Base-by-base conservation (phyloP, 1,139 yeast genomes). In the Taphrina flavorubra region DNA sequence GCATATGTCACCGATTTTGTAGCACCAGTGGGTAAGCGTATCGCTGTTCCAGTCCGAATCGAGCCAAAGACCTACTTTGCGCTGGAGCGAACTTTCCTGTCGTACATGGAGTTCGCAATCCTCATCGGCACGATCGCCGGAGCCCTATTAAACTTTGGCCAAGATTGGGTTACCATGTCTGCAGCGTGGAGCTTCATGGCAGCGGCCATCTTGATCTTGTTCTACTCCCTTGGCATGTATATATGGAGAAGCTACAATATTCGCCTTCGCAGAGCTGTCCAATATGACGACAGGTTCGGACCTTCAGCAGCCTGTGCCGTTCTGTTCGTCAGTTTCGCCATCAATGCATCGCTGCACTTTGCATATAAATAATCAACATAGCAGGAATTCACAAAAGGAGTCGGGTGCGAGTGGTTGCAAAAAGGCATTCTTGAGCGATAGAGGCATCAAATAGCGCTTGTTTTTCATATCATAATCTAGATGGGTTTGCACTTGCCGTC, bases 61-160 rank as follows among this genome's bases (percentile, higher is more conserved):
- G 99, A 94, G 79, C 99, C 99, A 73, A 94, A 94, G 80, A 99
- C 94, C 34, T 95, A 94, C 81, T 94, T 94, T 78, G 99, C 99
- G 75, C 94, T 94, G 78, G 99, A 94, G 81, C 89, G 99, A 83
- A 94, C 99, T 1, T 94, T 94, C 78, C 84, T 94, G 72, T 89
- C 97, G 49, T 94, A 99, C 98, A 84, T 94, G 74, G 96, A 94
- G 79, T 92, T 94, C 81, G 92, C 98, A 36, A 97, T 95, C 70
- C 86, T 94, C 75, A 83, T 94, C 72, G 97, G 98, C 13, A 94
- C 97, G 57, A 84, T 94, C 74, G 97, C 97, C 70, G 92, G 94
- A 71, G 97, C 97, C 66, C 82, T 94, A 75, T 84, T 94, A 74
- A 92, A 92, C 80, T 94, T 91, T 78, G 99, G 99, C 77, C 96